These are phyloP conservation scores for Podospora appendiculata DNA, from an alignment of 495 filamentous ascomycete genomes.

Conservation along the genomic window DNA sequence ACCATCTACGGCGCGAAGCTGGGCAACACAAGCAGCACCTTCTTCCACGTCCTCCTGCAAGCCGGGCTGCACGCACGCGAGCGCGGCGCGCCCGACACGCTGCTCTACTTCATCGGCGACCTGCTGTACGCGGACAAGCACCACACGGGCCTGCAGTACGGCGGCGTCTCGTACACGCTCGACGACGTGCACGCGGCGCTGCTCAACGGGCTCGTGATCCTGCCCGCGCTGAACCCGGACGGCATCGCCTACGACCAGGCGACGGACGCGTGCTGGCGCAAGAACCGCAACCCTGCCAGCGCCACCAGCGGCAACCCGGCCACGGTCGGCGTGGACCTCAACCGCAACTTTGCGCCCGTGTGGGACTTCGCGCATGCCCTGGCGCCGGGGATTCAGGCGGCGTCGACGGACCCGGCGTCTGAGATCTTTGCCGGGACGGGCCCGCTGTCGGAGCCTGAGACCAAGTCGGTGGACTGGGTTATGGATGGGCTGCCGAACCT, in stretches of 20 bases:
- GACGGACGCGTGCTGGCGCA: conserved; percentile 4
- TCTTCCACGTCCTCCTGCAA: conserved; percentile 3
- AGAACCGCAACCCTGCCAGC: conserved; percentile 4
- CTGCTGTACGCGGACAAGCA: conserved; percentile 2
- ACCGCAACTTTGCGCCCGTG: conserved; percentile 4
- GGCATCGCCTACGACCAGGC: conserved; percentile 5
- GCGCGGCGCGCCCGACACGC: conserved; percentile 10
- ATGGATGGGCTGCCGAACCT: conserved; percentile 3
- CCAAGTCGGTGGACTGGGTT: conserved; percentile 4
- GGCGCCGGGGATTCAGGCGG: not conserved
- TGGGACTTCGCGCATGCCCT: conserved; percentile 1
- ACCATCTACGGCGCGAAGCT: conserved; percentile 8
- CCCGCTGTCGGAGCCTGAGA: conserved; percentile 5
- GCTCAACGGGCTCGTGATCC: not conserved
- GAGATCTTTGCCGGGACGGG: conserved; percentile 1
- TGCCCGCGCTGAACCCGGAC: conserved; percentile 5
- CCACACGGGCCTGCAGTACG: not conserved
- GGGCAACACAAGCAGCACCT: not conserved
- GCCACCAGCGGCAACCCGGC: not conserved
- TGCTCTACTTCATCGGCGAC: conserved; percentile 11
- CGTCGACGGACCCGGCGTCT: not conserved
- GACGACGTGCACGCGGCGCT: not conserved
- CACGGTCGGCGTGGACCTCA: conserved; percentile 2
- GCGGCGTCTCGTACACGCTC: conserved; percentile 1
- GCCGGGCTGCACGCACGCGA: conserved; percentile 14